phyloP scores from a whole-genome alignment of 2,329 filamentous ascomycete genomes.

The Exophiala oligosperma region DNA sequence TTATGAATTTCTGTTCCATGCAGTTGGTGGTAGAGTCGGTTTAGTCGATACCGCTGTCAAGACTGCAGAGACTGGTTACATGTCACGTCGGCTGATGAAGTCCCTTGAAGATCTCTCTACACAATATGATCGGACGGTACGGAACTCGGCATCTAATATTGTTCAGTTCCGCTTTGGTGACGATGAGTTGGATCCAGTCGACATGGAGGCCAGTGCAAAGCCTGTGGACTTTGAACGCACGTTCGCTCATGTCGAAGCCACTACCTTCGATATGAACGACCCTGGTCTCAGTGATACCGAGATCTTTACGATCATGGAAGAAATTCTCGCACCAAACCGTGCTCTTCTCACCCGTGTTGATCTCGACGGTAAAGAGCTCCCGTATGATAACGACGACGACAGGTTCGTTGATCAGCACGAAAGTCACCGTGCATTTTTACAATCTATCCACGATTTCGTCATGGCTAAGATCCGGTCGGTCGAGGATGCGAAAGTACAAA shows the following conservation, averaged over 20 bases:
- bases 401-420: conserved; percentile 69
- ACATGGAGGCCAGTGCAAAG: conserved; percentile 93
- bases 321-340: conserved; percentile 67
- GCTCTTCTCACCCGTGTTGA: conserved; percentile 63
- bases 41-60: conserved; percentile 93
- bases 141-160: conserved; percentile 82
- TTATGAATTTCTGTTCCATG: conserved; percentile 96
- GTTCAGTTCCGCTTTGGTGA: conserved; percentile 98
- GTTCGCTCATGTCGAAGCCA: conserved; percentile 75
- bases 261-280: conserved; percentile 77
- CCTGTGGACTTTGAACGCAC: conserved; percentile 92
- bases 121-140: conserved; percentile 90
- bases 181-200: conserved; percentile 90
- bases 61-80: conserved; percentile 97
- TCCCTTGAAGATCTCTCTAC: conserved; percentile 92
- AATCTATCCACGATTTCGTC: conserved; percentile 74
- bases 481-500: conserved; percentile 43
- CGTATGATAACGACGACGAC: conserved; percentile 53
- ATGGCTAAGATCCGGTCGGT: conserved; percentile 63
- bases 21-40: conserved; percentile 97
- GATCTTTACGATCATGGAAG: conserved; percentile 67
- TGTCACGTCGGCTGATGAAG: conserved; percentile 98
- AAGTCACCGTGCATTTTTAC: conserved; percentile 77
- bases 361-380: conserved; percentile 61
- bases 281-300: conserved; percentile 71